These are phyloP conservation scores for Agrostemma githago DNA, from an alignment of 148 eudicot genomes.

Conservation along the genomic window DNA sequence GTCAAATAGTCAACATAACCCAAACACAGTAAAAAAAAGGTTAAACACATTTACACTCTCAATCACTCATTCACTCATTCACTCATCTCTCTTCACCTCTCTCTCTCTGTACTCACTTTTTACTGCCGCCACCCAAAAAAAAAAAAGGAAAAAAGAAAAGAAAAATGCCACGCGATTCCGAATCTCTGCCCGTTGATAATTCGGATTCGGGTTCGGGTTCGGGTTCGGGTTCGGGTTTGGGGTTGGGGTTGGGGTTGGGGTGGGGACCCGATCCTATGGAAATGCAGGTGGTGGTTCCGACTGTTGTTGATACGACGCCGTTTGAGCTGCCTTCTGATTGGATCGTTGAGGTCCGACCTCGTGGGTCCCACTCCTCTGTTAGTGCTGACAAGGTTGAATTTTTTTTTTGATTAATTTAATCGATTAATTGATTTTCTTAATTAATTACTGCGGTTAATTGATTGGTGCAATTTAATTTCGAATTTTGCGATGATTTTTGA, in stretches of 20 bases:
- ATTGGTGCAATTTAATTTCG: background rate
- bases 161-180: background rate
- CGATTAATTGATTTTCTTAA: background rate
- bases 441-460: background rate
- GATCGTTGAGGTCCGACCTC: conserved; percentile 64
- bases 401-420: background rate
- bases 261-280: conserved; percentile 18
- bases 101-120: conserved; percentile 7
- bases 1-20: background rate
- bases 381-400: conserved; percentile 43
- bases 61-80: too few relatives aligned
- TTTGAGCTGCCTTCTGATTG: conserved; percentile 67
- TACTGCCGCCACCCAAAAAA: conserved; percentile 2
- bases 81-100: background rate
- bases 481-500: background rate
- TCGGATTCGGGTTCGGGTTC: too few relatives aligned
- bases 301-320: conserved; percentile 4
- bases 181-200: background rate
- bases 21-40: background rate
- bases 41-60: too few relatives aligned
- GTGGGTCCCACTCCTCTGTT: conserved; percentile 28
- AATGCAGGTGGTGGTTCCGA: conserved; percentile 31
- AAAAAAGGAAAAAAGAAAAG: background rate
- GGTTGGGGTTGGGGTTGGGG: too few relatives aligned
- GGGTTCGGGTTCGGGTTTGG: too few relatives aligned